A percentile compares a stretch with the other conserved stretches of the same genome.
Conservation (phyloP, 2,329 filamentous ascomycete genomes). For the Pseudogymnoascus sp. region DNA sequence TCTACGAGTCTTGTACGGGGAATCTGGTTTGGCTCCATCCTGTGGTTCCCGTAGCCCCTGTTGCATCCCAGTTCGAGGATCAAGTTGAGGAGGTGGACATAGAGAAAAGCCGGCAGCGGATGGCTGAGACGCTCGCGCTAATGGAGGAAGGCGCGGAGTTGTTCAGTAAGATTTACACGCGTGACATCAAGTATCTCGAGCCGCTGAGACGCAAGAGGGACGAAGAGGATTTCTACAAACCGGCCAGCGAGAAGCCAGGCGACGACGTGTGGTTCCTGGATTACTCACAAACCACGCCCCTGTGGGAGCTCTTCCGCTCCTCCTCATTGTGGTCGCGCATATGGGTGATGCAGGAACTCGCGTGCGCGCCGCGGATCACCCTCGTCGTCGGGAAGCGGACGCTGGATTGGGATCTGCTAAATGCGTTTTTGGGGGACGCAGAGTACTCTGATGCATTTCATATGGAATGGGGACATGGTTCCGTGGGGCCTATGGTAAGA, state of each 20-base stretch:
- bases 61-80: background rate
- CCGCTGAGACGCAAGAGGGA: background rate
- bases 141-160: background rate
- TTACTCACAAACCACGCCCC: background rate
- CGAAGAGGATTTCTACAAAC: background rate
- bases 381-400: background rate
- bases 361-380: constrained; percentile 13
- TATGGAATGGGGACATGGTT: background rate
- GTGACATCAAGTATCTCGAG: background rate
- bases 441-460: constrained; percentile 4
- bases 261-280: background rate
- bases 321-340: constrained; percentile 12
- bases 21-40: constrained; percentile 12
- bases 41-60: background rate
- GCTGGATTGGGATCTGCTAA: constrained; percentile 14
- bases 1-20: constrained; percentile 10
- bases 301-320: background rate
- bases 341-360: constrained; percentile 15
- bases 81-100: background rate
- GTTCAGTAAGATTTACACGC: background rate
- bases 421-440: background rate
- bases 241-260: background rate
- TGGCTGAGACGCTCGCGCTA: background rate
- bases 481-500: background rate
- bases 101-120: background rate